Evolutionary conservation across 768 basidiomycete genomes (phyloP), one percentile per base, ranked within the genome.

Genomic region (Strobilomyces echinocephalus): DNA sequence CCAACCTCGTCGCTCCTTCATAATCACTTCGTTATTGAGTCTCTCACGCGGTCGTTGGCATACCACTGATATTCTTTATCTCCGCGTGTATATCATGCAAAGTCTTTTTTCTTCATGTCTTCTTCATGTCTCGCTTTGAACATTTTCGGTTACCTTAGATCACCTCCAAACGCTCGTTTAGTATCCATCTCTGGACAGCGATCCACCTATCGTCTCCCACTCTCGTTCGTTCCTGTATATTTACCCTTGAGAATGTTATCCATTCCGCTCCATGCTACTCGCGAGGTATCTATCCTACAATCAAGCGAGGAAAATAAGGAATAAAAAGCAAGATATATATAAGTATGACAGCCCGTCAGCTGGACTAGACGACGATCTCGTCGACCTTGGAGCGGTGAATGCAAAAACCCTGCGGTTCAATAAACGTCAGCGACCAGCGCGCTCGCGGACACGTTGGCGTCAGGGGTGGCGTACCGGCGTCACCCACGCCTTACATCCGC

Each of bases 401-500:
- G 60, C 84, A 85, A 63, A 85, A 84, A 5, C 81, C 83, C 60
- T 58, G 33, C 8, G 4, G 2, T 11, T 12, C 15, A n/a, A 15
- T 40, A 20, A 20, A 24, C 4, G 24, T 55, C 53, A 55, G 8
- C 57, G 11, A 24, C 34, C 18, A 7, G 21, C 38, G 20, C 14
- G 47, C 26, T 24, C 24, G 24, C 24, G 24, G 24, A 24, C n/a
- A n/a, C 24, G 24, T 24, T 24, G 24, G 24, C 24, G 24, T 24
- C 24, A 24, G 10, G 4, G 16, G 16, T 8, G 8, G 34, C 60
- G 24, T 46, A 94, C 93, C 41, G 94, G 94, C 9, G 85, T 86
- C 26, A 95, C 89, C 94, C 94, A 97, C 63, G 85, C 83, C 61
- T 86, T 88, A 65, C 94, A 97, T 21, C 90, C 87, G 65, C 94